phyloP scores from a whole-genome alignment of 1,284 basidiomycete species.

The Cryptococcus floricola region DNA sequence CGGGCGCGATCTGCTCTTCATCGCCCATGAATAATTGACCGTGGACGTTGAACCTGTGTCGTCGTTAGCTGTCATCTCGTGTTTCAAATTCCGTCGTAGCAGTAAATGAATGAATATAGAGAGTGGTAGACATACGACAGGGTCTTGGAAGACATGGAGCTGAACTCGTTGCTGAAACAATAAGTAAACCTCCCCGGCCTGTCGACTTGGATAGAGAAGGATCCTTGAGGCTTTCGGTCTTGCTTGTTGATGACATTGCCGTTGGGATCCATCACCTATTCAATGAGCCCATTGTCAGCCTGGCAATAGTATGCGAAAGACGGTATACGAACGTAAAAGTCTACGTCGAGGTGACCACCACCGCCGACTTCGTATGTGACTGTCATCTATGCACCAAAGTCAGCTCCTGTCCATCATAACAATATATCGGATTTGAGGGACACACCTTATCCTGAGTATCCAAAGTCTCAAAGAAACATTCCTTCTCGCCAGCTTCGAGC shows the following conservation, averaged over 20 bases:
- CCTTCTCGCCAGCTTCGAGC: constrained; percentile 71
- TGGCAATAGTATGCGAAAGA: background rate
- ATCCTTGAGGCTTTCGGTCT: constrained; percentile 82
- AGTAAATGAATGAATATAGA: background rate
- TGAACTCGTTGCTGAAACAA: constrained; percentile 99
- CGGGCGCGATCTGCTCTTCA: constrained; percentile 67
- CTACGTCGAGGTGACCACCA: constrained; percentile 93
- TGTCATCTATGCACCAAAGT: constrained; percentile 72
- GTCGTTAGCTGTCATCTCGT: background rate
- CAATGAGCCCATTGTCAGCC: background rate
- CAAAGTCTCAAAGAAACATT: constrained; percentile 98
- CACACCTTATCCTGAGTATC: constrained; percentile 87
- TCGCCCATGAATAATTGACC: constrained; percentile 71
- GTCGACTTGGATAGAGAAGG: constrained; percentile 78
- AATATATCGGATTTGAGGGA: background rate
- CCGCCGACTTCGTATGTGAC: constrained; percentile 94
- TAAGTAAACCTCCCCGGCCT: constrained; percentile 86
- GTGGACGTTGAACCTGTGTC: constrained; percentile 90
- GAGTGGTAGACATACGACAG: constrained; percentile 62
- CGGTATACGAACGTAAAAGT: constrained; percentile 71
- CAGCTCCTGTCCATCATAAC: no score
- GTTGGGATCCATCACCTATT: constrained; percentile 73
- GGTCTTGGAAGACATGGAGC: constrained; percentile 87
- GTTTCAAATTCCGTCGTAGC: background rate
- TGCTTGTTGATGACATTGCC: constrained; percentile 68